Evolutionary conservation across 352 stramenopile species (phyloP), one percentile per base, ranked within the genome.

Genomic region (Peronospora belbahrii): DNA sequence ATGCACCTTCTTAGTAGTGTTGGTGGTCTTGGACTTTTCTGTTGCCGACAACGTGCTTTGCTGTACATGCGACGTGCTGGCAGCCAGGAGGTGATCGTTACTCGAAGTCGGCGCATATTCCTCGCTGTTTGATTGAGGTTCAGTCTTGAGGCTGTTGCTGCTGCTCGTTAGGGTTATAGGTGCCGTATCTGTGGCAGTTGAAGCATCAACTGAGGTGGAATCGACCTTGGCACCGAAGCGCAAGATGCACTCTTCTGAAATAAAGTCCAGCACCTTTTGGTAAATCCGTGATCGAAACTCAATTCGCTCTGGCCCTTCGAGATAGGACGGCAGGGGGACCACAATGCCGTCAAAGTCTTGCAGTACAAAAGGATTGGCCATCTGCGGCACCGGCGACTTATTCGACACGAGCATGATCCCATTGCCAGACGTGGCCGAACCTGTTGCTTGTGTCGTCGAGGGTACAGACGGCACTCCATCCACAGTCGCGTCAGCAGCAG

Each of bases 261-360:
- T 88, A 33, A 86, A 88, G 49, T 88, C 74, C 23, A 89, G 38
- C 34, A 92, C 71, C 46, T 87, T 92, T 41, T 88, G 80, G 54
- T 88, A 84, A 31, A 91, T 75, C 4, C 80, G 74, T 33, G 76
- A 74, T 43, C 79, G 76, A 37, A 91, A 86, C 43, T 86, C 75
- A 30, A 75, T 60, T 42, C 80, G 65, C 41, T 88, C 80, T 42
- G 84, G 59, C 20, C 74, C 72, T 52, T 86, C 69, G 4, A 91
- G 42, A 43, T 83, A 88, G 11, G 79, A 88, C 14, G 79, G 79
- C 46, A 88, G 45, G 9, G 76, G 79, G 42, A 91, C 79, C 10
- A 87, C 70, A 45, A 91, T 83, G 20, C 77, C 77, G 39, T 88
- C 77, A 56, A 88, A 88, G 57, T 84, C 74, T 58, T 82, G 68